These are phyloP conservation scores for Suillus bovinus DNA, from an alignment of 768 basidiomycete species.

Conservation along the genomic window DNA sequence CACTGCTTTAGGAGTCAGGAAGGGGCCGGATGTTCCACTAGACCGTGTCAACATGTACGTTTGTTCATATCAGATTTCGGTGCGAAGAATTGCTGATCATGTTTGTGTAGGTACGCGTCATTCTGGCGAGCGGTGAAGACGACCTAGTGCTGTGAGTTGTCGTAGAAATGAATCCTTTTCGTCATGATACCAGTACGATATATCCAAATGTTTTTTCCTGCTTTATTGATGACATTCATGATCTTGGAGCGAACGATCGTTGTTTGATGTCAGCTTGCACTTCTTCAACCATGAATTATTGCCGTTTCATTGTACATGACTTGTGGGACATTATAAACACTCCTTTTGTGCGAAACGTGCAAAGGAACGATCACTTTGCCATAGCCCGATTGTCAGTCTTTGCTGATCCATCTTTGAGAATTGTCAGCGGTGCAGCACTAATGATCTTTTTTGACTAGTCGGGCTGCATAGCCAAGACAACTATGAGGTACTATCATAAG, in stretches of 20 bases:
- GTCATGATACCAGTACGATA: background rate
- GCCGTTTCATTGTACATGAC: background rate
- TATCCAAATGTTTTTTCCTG: background rate
- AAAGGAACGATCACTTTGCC: background rate
- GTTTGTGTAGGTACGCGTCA: conserved; percentile 29
- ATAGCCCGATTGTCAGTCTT: background rate
- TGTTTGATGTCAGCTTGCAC: background rate
- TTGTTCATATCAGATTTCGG: background rate
- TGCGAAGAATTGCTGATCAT: background rate
- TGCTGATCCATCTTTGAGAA: background rate
- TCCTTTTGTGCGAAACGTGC: background rate
- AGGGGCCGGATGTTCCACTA: conserved; percentile 48
- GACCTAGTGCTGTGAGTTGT: background rate
- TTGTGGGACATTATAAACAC: background rate
- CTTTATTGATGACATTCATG: background rate
- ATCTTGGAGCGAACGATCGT: background rate
- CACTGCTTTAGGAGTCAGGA: conserved; percentile 50
- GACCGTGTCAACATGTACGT: conserved; percentile 73
- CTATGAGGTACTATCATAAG: no score
- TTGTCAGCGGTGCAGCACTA: background rate
- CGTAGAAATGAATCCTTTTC: background rate
- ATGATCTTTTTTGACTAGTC: no score
- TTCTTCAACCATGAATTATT: background rate
- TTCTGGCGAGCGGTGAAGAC: conserved; percentile 31
- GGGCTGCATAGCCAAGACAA: no score